A percentile compares a stretch with the other conserved stretches of the same genome.
These are phyloP conservation scores for Erythrobasidium yunnanense DNA, from an alignment of 768 basidiomycete species.

Conservation along the genomic window DNA sequence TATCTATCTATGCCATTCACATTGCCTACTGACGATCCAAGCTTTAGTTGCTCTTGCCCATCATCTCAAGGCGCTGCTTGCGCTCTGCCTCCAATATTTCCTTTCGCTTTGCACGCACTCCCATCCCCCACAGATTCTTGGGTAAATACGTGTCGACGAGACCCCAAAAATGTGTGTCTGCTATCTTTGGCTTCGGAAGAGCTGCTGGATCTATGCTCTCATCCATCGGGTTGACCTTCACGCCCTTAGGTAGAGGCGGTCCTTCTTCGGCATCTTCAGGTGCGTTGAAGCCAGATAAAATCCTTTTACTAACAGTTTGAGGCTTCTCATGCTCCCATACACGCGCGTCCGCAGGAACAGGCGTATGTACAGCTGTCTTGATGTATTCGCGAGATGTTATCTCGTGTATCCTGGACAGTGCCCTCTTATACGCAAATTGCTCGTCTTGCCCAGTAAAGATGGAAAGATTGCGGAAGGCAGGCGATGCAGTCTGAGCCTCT, in stretches of 20 bases:
- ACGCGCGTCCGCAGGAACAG: slow-evolving; percentile 28
- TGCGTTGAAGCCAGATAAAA: neutral
- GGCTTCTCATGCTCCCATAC: slow-evolving; percentile 32
- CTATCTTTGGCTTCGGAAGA: slow-evolving; percentile 23
- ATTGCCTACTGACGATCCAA: neutral
- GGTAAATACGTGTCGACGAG: slow-evolving; percentile 13
- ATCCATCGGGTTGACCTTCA: slow-evolving; percentile 6
- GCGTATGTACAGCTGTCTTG: slow-evolving; percentile 30
- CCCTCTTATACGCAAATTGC: slow-evolving; percentile 55
- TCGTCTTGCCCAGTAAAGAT: slow-evolving; percentile 56
- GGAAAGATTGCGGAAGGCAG: slow-evolving; percentile 48
- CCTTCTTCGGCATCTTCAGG: neutral
- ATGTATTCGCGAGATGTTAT: slow-evolving; percentile 45
- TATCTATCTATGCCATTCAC: neutral
- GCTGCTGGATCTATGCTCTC: slow-evolving; percentile 4
- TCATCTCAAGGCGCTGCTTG: neutral
- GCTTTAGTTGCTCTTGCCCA: neutral
- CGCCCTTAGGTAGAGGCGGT: neutral
- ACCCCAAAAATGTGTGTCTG: slow-evolving; percentile 18
- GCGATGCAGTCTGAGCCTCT: slow-evolving; percentile 32
- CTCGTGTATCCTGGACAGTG: slow-evolving; percentile 52
- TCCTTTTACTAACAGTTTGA: neutral
- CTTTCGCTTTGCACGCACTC: slow-evolving; percentile 9
- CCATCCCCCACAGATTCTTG: slow-evolving; percentile 9
- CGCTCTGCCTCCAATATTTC: neutral